Conservation (phyloP, 2,329 filamentous ascomycete genomes). For the Ophiocordyceps unilateralis region DNA sequence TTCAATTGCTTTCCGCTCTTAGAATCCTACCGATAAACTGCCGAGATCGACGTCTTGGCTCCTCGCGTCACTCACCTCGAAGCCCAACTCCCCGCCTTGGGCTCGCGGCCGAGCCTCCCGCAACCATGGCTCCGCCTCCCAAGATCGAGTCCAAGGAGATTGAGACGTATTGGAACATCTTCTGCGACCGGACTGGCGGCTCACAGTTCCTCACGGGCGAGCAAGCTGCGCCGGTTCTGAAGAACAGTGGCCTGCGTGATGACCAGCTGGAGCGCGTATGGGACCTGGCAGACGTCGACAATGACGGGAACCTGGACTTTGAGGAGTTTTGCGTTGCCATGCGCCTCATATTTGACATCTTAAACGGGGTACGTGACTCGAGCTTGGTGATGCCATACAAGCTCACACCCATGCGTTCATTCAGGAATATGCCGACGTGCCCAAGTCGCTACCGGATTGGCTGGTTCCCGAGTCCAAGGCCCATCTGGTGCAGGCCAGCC, state of each 20-base stretch:
- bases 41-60: not conserved
- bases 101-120: conserved; percentile 4
- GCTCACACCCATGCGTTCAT: not conserved
- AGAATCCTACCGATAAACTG: not conserved
- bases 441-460: conserved; percentile 75
- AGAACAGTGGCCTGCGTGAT: conserved; percentile 45
- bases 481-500: conserved; percentile 69
- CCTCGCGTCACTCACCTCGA: not conserved
- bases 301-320: conserved; percentile 94
- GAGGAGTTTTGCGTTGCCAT: conserved; percentile 99
- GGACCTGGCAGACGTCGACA: conserved; percentile 94
- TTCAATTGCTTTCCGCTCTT: not conserved
- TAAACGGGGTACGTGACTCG: conserved; percentile 57
- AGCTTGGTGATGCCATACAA: not conserved
- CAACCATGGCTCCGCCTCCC: conserved; percentile 30
- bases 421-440: conserved; percentile 83
- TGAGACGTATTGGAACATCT: conserved; percentile 51
- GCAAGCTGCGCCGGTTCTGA: conserved; percentile 43
- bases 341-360: conserved; percentile 90
- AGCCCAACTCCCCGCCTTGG: not conserved
- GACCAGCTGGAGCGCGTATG: conserved; percentile 89
- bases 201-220: conserved; percentile 43
- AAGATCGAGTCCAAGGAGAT: conserved; percentile 46
- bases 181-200: conserved; percentile 39
- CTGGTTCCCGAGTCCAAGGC: conserved; percentile 90